Evolutionary conservation across 2,329 filamentous ascomycete genomes (phyloP).

Genomic region (Pyricularia sp.): DNA sequence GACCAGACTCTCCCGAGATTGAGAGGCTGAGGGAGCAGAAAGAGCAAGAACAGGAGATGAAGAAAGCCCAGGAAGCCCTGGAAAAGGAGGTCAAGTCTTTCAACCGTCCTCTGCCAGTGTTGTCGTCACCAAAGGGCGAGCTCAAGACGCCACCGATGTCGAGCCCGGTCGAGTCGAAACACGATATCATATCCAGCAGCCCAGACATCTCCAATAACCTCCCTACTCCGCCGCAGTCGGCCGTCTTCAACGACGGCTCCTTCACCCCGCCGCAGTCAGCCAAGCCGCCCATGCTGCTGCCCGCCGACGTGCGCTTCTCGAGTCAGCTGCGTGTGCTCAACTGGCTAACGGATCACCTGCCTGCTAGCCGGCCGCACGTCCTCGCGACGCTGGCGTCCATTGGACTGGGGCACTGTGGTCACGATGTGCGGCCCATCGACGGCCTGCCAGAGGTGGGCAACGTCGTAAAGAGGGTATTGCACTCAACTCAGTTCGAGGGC

Average conservation of each 20-base stretch:
- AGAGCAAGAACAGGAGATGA: not conserved
- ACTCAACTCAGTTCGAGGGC: conserved; percentile 10
- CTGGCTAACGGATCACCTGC: conserved; percentile 11
- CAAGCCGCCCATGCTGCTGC: conserved; percentile 9
- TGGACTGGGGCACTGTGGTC: conserved; percentile 13
- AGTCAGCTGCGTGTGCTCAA: conserved; percentile 13
- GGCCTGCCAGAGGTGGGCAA: conserved; percentile 11
- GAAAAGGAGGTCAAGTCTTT: not conserved
- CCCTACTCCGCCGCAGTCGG: conserved; percentile 1
- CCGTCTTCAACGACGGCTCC: not conserved
- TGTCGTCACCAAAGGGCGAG: not conserved
- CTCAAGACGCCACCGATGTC: not conserved
- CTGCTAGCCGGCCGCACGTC: conserved; percentile 9
- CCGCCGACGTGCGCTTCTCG: conserved; percentile 13
- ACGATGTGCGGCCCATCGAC: conserved; percentile 13
- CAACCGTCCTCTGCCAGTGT: not conserved
- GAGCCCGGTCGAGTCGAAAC: not conserved
- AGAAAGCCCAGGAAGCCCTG: not conserved
- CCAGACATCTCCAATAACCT: not conserved
- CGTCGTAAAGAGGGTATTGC: conserved; percentile 10
- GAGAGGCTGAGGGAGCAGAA: not conserved
- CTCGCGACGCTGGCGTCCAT: conserved; percentile 12
- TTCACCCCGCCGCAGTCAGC: not conserved
- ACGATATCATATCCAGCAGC: not conserved
- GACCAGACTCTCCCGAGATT: not conserved